Percentiles rank a stretch among this genome's conserved stretches.
Conservation (phyloP, 2,329 filamentous ascomycete species). For the Fusarium domesticum region DNA sequence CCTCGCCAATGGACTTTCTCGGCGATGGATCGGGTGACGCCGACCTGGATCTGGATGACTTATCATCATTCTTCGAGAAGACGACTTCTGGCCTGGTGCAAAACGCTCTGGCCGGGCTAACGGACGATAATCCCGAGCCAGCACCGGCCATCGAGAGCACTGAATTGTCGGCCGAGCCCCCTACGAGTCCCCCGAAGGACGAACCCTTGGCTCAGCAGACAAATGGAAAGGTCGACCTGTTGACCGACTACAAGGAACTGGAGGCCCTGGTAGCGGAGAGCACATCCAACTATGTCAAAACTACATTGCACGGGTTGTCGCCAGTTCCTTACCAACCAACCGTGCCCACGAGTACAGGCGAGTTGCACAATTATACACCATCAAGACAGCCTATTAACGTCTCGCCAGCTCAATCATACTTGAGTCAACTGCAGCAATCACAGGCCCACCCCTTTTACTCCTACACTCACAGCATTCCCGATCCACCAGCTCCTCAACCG, state of each 20-base stretch:
- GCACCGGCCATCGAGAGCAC: conserved; percentile 18
- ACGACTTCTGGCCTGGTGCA: conserved; percentile 42
- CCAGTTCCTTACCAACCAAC: conserved; percentile 43
- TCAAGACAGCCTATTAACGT: conserved; percentile 28
- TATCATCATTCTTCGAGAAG: conserved; percentile 43
- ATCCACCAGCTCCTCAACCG: conserved; percentile 30
- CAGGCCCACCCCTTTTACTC: conserved; percentile 37
- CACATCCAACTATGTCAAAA: conserved; percentile 45
- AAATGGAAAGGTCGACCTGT: conserved; percentile 33
- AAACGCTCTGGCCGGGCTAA: conserved; percentile 38
- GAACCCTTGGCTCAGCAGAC: conserved; percentile 24
- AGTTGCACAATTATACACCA: conserved; percentile 13
- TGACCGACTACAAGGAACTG: conserved; percentile 42
- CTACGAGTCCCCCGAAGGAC: conserved; percentile 27
- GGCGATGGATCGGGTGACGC: conserved; percentile 29
- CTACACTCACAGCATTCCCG: conserved; percentile 37
- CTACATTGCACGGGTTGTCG: conserved; percentile 42
- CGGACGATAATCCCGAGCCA: conserved; percentile 28
- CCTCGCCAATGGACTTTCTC: conserved; percentile 26
- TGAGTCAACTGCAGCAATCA: conserved; percentile 39
- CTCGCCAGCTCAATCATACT: conserved; percentile 36
- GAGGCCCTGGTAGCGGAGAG: conserved; percentile 44
- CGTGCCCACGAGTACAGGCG: conserved; percentile 39
- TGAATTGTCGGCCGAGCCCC: conserved; percentile 21
- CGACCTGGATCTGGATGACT: conserved; percentile 40